These are phyloP conservation scores for Mycena filopes DNA, from an alignment of 768 basidiomycete species.

Conservation along the genomic window DNA sequence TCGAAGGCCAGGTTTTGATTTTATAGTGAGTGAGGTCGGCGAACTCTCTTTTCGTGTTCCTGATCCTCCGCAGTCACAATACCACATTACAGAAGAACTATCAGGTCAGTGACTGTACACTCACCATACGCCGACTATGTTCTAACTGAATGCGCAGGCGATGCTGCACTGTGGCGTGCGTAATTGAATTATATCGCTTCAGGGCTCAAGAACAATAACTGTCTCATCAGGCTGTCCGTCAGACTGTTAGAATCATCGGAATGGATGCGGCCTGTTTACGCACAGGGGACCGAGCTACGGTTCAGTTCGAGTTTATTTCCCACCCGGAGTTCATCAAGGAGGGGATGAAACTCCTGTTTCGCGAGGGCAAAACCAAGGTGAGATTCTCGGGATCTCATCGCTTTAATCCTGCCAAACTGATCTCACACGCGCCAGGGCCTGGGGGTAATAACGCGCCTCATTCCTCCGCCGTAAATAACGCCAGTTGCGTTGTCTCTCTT, in stretches of 20 bases:
- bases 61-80: conserved; percentile 70
- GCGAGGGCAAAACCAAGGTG: conserved; percentile 97
- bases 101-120: conserved; percentile 62
- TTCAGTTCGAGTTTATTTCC: conserved; percentile 95
- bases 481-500: neutral
- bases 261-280: conserved; percentile 91
- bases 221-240: conserved; percentile 77
- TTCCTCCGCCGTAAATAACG: conserved; percentile 11
- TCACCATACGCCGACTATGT: conserved; percentile 1
- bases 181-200: conserved; percentile 18
- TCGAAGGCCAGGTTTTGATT: conserved; percentile 94
- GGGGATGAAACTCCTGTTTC: conserved; percentile 92
- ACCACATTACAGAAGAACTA: conserved; percentile 94
- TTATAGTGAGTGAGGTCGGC: conserved; percentile 67
- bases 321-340: conserved; percentile 93
- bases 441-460: conserved; percentile 76
- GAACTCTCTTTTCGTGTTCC: conserved; percentile 5
- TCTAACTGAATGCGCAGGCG: conserved; percentile 54
- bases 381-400: conserved; percentile 27
- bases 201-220: conserved; percentile 14
- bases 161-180: conserved; percentile 93
- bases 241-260: conserved; percentile 90
- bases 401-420: neutral
- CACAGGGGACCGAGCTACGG: conserved; percentile 94
- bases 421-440: conserved; percentile 62